A percentile compares a stretch with the other conserved stretches of the same genome.
phyloP scores from a whole-genome alignment of 805 yeast genomes.

The Monosporozyma servazzii region DNA sequence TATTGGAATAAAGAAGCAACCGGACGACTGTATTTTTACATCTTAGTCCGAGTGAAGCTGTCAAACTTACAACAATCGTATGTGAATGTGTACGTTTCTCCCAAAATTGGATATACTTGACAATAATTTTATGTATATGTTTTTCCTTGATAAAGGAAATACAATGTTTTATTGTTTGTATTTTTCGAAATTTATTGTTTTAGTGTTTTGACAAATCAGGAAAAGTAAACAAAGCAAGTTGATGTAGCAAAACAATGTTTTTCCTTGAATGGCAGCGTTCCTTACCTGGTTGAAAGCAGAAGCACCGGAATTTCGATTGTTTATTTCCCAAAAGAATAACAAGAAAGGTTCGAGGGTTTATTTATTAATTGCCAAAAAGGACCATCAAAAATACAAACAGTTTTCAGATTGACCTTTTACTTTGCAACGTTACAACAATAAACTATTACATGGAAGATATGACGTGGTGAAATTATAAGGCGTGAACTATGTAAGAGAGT shows the following conservation, averaged over 20 bases:
- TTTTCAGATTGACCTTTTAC: not conserved
- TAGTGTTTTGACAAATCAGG: not conserved
- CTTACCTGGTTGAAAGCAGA: not conserved
- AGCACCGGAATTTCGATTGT: not conserved
- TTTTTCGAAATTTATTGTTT: not conserved
- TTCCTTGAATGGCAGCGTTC: not conserved
- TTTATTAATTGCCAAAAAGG: not conserved
- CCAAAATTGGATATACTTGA: not conserved
- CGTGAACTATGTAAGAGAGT: too few species aligned
- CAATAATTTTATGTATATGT: not conserved
- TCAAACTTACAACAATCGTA: not conserved
- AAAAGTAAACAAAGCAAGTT: not conserved
- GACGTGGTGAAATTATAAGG: not conserved
- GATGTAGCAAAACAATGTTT: not conserved
- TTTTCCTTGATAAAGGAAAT: not conserved
- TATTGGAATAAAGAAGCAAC: not conserved
- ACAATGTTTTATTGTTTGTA: not conserved
- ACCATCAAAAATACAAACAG: not conserved
- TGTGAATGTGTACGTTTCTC: not conserved
- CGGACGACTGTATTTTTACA: not conserved
- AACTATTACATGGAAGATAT: not conserved
- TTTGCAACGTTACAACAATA: not conserved
- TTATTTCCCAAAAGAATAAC: not conserved
- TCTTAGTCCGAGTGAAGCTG: conserved; percentile 1
- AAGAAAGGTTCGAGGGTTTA: not conserved